Evolutionary conservation across 805 yeast species (phyloP).

Genomic region (Cyberlindnera maritima): DNA sequence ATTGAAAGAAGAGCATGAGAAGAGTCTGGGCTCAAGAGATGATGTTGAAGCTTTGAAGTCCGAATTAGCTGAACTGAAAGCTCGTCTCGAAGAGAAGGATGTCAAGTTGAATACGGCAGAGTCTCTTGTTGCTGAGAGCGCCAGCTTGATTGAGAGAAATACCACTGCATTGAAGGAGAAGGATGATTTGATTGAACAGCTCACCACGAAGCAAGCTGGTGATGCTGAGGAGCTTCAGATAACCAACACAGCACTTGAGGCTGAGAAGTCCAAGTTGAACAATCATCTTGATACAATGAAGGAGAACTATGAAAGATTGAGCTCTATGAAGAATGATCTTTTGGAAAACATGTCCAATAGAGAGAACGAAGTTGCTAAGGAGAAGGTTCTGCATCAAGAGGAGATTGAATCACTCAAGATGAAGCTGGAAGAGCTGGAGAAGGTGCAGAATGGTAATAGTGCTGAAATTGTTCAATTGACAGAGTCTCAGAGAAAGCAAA

Average conservation of each 20-base stretch:
- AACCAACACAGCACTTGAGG: constrained; percentile 3
- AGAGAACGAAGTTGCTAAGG: constrained; percentile 56
- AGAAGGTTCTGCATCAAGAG: constrained; percentile 45
- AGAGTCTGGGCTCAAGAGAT: neutral
- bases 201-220: neutral
- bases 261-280: neutral
- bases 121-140: neutral
- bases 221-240: neutral
- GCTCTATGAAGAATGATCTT: constrained; percentile 55
- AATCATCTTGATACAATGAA: constrained; percentile 12
- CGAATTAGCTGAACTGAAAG: constrained; percentile 1
- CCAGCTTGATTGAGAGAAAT: neutral
- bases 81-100: constrained; percentile 4
- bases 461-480: constrained; percentile 1
- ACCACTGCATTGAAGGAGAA: constrained; percentile 5
- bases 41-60: constrained; percentile 2
- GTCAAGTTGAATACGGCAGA: neutral
- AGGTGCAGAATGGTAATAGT: constrained; percentile 33
- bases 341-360: constrained; percentile 65
- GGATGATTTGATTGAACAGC: constrained; percentile 3
- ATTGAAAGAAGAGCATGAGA: neutral
- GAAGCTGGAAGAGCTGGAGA: constrained; percentile 50
- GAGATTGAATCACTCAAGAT: constrained; percentile 47
- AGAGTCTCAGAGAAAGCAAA: constrained; percentile 8
- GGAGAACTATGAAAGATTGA: constrained; percentile 28